Base-by-base conservation (phyloP, 306 rosid species). In the Malus sylvestris region DNA sequence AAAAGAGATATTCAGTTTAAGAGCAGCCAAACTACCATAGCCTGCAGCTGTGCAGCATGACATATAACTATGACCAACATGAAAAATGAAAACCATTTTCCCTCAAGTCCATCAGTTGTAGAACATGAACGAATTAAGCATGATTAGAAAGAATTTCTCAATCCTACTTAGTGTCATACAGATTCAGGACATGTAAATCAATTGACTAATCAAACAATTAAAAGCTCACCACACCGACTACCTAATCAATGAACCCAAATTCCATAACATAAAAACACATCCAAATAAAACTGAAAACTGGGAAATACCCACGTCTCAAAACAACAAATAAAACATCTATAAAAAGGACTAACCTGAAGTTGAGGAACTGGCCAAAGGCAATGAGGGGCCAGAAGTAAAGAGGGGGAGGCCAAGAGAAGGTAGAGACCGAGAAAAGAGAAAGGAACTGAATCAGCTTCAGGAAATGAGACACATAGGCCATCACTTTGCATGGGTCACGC, bases 361-460 rank as follows among this genome's bases (percentile, higher is more conserved):
- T 92, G 40, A 95, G 91, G 79, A 90, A 90, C 76, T 92, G 97
- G 45, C 98, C 97, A 80, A 92, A 90, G 71, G 76, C 81, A 62
- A 95, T 68, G 40, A 95, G 92, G 80, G 96, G 97, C 88, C 92
- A 92, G 62, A 95, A 92, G 85, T 81, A 95, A 67, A 95, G 77
- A 3, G 92, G 93, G 32, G 96, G 96, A 63, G 93, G 97, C 91
- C 87, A 90, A 51, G 88, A 83, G 81, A 92, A 33, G 19, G 91
- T 62, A 2, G 96, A 90, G 52, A 95, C 93, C 1, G 88, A 86
- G 74, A 89, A 76, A 51, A 95, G 81, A 4, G 92, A 88, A 58
- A 90, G 18, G 79, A 92, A 74, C 87, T 95, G 97, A 85, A 95
- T 3, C 0, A 92, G 68, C 92, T 95, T 95, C 27, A 91, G 77